Evolutionary conservation across 768 basidiomycete species (phyloP), one percentile per base, ranked within the genome.

Genomic region (Russula olivacea): DNA sequence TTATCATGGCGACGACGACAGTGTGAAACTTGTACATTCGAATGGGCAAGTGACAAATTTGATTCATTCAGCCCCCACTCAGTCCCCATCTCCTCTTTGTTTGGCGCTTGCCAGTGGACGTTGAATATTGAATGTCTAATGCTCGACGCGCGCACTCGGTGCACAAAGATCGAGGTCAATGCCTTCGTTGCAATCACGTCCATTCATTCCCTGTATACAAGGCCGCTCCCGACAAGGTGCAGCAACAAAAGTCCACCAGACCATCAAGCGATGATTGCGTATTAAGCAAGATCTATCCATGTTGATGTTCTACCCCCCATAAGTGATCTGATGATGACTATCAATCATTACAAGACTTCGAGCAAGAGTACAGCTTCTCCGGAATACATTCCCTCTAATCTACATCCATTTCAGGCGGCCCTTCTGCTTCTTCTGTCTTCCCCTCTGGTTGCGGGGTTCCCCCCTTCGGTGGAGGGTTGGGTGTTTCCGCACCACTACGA

Each of bases 341-440:
- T 28, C 38, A 11, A 64, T 45, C 59, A 48, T 55, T 58, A 55
- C 52, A 61, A 34, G 52, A 55, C 52, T n/a, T 40, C n/a, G 49
- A 43, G 32, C 25, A 32, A 49, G 30, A 40, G 50, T 50, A 59
- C 59, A 30, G 1, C 63, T 47, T 48, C 63, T 50, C 36, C 47
- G 2, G 4, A 41, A 48, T 43, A 40, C 12, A 25, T 49, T 38
- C 30, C 36, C 30, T 4, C 55, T 61, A 92, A 78, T 92, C 90
- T 36, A 92, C 82, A 73, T 92, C 90, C 90, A 92, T 92, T 79
- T 90, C 86, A 45, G 83, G 76, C 40, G 87, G 86, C n/a, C 78
- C 62, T 25, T 59, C 43, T 19, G 41, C 25, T 32, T 63, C 83
- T 59, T 77, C 71, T 3, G 74, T 70, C 69, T 77, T 74, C 40